Percentiles rank a stretch among this genome's conserved stretches.
Evolutionary conservation across 179 eudicot genomes (phyloP).

Genomic region (Nepenthes alata): DNA sequence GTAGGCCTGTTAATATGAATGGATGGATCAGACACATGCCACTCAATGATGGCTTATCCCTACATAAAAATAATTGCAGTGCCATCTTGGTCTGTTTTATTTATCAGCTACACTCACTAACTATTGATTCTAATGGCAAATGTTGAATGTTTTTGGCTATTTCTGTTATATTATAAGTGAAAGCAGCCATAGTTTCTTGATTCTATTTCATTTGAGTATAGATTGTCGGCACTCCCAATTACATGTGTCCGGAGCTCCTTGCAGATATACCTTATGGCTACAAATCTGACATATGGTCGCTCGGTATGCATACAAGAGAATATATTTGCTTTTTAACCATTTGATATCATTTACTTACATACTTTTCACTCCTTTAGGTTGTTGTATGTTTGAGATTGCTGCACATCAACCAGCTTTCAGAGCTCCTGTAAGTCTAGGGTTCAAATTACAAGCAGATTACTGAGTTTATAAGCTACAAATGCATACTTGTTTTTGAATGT

Average conservation of each 20-base stretch:
- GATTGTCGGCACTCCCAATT: conserved; percentile 81
- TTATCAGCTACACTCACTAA: no score
- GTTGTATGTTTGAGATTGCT: conserved; percentile 87
- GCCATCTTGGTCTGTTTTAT: neutral
- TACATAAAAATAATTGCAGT: neutral
- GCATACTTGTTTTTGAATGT: neutral
- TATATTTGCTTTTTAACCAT: neutral
- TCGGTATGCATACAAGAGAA: conserved; percentile 40
- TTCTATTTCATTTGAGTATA: conserved; percentile 8
- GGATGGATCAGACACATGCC: no score
- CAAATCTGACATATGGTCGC: conserved; percentile 97
- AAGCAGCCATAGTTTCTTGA: neutral
- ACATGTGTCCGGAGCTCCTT: conserved; percentile 94
- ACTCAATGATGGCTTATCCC: no score
- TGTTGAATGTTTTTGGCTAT: no score
- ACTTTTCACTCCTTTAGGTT: conserved; percentile 30
- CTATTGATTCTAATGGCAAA: no score
- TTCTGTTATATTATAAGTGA: no score
- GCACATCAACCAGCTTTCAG: conserved; percentile 79
- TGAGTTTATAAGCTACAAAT: neutral
- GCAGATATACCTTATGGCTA: conserved; percentile 80
- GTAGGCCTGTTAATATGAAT: no score
- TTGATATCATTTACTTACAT: neutral
- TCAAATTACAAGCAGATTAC: neutral
- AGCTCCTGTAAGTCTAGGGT: conserved; percentile 56